phyloP scores from a whole-genome alignment of 768 basidiomycete species.

The Melanogaster broomeanus region DNA sequence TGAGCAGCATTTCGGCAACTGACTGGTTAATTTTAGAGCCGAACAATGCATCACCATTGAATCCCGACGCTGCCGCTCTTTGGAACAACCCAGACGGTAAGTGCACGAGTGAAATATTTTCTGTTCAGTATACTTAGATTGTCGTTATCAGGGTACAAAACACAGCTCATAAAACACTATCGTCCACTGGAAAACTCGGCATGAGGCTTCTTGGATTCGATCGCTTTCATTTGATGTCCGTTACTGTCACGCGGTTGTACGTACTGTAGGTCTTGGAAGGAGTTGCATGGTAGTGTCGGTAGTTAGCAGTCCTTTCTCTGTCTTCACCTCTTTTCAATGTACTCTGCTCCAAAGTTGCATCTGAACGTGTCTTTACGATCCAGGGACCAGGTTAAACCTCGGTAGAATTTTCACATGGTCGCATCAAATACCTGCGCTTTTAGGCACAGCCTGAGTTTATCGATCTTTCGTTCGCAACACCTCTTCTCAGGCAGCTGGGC shows the following conservation, averaged over 20 bases:
- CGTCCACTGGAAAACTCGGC: slow-evolving; percentile 48
- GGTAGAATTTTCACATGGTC: no score
- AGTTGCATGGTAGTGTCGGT: slow-evolving; percentile 4
- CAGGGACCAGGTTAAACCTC: no score
- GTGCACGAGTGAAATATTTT: slow-evolving; percentile 9
- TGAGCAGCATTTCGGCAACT: not conserved
- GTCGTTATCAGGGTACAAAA: slow-evolving; percentile 60
- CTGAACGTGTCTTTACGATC: no score
- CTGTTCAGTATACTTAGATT: not conserved
- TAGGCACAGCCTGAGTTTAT: no score
- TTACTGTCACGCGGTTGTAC: slow-evolving; percentile 1
- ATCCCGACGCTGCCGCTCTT: slow-evolving; percentile 79
- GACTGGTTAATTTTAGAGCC: slow-evolving; percentile 56
- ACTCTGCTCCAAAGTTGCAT: slow-evolving; percentile 2
- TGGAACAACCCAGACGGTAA: slow-evolving; percentile 75
- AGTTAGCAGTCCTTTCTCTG: slow-evolving; percentile 12
- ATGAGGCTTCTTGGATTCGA: slow-evolving; percentile 17
- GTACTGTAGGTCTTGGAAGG: slow-evolving; percentile 3
- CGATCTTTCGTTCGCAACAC: no score
- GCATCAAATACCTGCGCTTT: no score
- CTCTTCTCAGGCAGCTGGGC: not conserved
- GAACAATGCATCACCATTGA: slow-evolving; percentile 90
- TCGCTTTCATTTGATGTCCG: slow-evolving; percentile 1
- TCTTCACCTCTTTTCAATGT: slow-evolving; percentile 13
- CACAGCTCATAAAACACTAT: slow-evolving; percentile 72